Evolutionary conservation across 306 rosid genomes (phyloP).

Genomic region (Arachis stenosperma): DNA sequence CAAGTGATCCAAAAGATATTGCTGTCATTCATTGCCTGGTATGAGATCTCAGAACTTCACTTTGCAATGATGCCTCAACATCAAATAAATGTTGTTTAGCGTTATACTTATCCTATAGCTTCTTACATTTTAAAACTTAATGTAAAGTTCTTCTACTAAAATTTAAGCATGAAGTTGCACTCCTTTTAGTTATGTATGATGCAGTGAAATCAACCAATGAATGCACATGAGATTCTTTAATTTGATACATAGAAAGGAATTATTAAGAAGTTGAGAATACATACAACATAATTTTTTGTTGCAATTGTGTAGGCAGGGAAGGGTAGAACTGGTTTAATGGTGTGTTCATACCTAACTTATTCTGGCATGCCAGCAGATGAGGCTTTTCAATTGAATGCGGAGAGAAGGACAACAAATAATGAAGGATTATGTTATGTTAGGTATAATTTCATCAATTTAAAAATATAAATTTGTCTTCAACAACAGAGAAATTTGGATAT

Average conservation of each 20-base stretch:
- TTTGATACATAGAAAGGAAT: conserved; percentile 18
- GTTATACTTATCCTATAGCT: background rate
- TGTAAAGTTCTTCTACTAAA: background rate
- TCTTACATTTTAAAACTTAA: no score
- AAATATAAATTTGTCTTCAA: conserved; percentile 32
- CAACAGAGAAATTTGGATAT: conserved; percentile 19
- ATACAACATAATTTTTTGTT: background rate
- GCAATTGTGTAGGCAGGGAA: conserved; percentile 85
- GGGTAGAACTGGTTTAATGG: conserved; percentile 98
- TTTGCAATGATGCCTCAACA: background rate
- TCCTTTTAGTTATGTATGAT: background rate
- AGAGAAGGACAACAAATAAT: conserved; percentile 85
- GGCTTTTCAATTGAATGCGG: conserved; percentile 88
- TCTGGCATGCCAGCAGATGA: conserved; percentile 83
- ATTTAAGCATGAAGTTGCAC: no score
- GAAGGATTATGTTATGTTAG: conserved; percentile 91
- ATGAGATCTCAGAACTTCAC: conserved; percentile 23
- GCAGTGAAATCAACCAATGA: conserved; percentile 12
- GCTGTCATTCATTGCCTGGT: conserved; percentile 98
- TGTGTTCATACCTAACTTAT: conserved; percentile 74
- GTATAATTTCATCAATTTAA: conserved; percentile 54
- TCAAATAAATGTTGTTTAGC: background rate
- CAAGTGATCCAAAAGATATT: conserved; percentile 67
- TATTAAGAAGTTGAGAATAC: background rate
- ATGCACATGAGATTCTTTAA: conserved; percentile 4